A percentile compares a stretch with the other conserved stretches of the same genome.
phyloP scores from a whole-genome alignment of 2,329 filamentous ascomycete species.

The Microsporum ferrugineum region DNA sequence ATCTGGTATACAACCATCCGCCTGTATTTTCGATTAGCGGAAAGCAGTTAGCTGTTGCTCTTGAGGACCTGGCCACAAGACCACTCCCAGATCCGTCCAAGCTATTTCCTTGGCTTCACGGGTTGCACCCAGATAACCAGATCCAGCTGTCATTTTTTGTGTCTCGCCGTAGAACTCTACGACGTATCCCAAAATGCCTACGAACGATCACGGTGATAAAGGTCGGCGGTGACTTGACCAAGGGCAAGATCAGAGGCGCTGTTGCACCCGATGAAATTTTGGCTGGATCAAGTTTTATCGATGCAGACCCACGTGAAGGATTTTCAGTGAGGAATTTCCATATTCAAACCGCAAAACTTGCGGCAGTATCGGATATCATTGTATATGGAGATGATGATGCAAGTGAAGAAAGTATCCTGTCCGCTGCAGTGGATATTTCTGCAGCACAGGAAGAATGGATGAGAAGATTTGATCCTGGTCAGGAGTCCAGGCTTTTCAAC shows the following conservation, averaged over 20 bases:
- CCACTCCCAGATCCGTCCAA: constrained; percentile 72
- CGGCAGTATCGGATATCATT: constrained; percentile 79
- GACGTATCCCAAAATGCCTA: constrained; percentile 63
- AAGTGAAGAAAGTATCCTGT: constrained; percentile 52
- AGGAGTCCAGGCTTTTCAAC: constrained; percentile 57
- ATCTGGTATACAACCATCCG: constrained; percentile 44
- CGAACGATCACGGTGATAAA: constrained; percentile 79
- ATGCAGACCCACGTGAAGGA: constrained; percentile 75
- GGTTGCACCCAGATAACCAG: constrained; percentile 76
- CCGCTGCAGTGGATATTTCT: constrained; percentile 53
- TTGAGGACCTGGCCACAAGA: constrained; percentile 66
- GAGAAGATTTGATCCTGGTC: constrained; percentile 48
- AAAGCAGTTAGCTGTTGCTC: constrained; percentile 54
- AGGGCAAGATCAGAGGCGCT: constrained; percentile 72
- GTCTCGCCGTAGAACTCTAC: constrained; percentile 57
- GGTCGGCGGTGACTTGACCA: constrained; percentile 65
- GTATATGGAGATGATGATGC: constrained; percentile 69
- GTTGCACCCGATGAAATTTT: constrained; percentile 73
- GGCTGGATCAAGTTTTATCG: constrained; percentile 56
- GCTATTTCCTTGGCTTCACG: constrained; percentile 95
- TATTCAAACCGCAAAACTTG: constrained; percentile 82
- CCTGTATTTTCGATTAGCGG: constrained; percentile 63
- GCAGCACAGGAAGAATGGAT: constrained; percentile 67
- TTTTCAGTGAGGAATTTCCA: constrained; percentile 97
- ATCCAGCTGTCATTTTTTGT: constrained; percentile 85